Base-by-base conservation (phyloP, 2,329 filamentous ascomycete species). In the Hymenoscyphus linearis region DNA sequence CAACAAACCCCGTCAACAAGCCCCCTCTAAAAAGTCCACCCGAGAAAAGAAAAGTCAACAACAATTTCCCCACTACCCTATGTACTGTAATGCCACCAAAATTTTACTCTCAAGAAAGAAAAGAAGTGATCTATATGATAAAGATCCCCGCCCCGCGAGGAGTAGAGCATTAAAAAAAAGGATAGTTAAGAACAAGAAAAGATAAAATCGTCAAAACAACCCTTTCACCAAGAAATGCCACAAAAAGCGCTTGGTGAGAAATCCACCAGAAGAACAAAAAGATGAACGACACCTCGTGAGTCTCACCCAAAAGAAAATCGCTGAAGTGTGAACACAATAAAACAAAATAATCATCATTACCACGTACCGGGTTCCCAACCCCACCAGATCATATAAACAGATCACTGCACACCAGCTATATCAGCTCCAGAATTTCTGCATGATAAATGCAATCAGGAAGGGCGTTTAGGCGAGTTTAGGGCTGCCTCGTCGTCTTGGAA, bases 401-500 rank as follows among this genome's bases (percentile, higher is more conserved):
- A 47, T 47, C 40, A 53, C 3, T 25, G 7, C 13, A 31, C 40
- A n/a, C 27, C 25, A 25, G 22, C 5, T 3, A 25, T 14, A 4
- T 31, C 12, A 13, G 26, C 1, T 31, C 6, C 16, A 14, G 14
- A 3, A 53, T 53, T 26, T 13, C 26, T 13, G 10, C 12, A 53
- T 14, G 22, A 16, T 5, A 9, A 5, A 1, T 25, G 26, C 26
- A 6, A 34, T 44, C n/a, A 35, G 16, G 13, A 55, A 37, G 25
- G 14, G 47, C 47, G 9, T 36, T 53, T 56, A 4, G 55, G 34
- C 26, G 64, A 65, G 18, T 64, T 64, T 12, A 37, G 56, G 1
- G 65, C 63, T 14, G 65, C 64, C 57, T 68, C 65, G 3, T 61
- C 62, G 13, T 61, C 54, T 14, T 64, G 52, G 34, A 65, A 72